phyloP scores from a whole-genome alignment of 2,329 filamentous ascomycete genomes.

The Diplodia sapinea region DNA sequence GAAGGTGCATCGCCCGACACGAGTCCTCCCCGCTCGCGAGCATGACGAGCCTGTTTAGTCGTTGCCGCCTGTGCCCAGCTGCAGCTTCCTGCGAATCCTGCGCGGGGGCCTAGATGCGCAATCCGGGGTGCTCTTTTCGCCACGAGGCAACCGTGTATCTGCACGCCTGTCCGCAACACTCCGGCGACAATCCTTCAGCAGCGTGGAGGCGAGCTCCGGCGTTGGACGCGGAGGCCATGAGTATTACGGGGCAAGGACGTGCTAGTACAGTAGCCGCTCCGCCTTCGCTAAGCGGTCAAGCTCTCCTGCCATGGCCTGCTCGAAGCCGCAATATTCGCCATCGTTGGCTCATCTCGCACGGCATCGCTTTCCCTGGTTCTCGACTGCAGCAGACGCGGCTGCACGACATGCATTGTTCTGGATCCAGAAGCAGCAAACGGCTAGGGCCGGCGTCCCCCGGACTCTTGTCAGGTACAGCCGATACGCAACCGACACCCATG shows the following conservation, averaged over 20 bases:
- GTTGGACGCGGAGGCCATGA: neutral
- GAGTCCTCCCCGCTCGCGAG: slow-evolving; percentile 6
- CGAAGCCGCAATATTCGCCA: slow-evolving; percentile 15
- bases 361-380: neutral
- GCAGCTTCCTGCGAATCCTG: slow-evolving; percentile 21
- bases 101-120: neutral
- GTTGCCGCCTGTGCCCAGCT: neutral
- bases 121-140: neutral
- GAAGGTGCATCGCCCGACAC: slow-evolving; percentile 19
- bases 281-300: slow-evolving; percentile 15
- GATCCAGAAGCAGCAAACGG: neutral
- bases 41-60: slow-evolving; percentile 11
- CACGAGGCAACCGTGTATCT: neutral
- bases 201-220: neutral
- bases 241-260: neutral
- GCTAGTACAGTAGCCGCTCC: neutral
- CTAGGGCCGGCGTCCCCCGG: slow-evolving; percentile 8
- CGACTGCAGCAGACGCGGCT: neutral
- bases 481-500: neutral
- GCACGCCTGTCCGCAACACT: neutral
- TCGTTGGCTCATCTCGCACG: slow-evolving; percentile 2
- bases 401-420: neutral
- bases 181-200: neutral
- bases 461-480: slow-evolving; percentile 25
- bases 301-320: neutral